These are phyloP conservation scores for Auxenochlorella protothecoides DNA, from an alignment of 139 green algal genomes.

Conservation along the genomic window DNA sequence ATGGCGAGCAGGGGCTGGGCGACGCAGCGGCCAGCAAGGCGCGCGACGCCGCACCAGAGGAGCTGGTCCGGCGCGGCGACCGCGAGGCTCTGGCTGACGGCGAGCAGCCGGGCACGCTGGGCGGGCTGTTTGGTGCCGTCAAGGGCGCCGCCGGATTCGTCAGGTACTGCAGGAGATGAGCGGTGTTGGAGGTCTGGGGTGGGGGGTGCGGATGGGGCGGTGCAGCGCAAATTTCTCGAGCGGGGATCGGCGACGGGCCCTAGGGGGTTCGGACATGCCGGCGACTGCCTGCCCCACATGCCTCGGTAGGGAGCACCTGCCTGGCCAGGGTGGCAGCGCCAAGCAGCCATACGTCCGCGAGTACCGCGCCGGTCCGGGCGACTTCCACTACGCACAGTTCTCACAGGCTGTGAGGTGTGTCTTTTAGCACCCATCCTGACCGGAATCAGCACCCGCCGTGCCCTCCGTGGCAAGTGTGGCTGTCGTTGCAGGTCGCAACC, in stretches of 20 bases:
- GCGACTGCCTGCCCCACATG: neutral
- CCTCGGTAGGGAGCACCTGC: neutral
- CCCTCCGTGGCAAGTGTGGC: no score
- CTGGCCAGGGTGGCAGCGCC: neutral
- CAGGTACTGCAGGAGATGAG: neutral
- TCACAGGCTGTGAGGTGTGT: constrained; percentile 2
- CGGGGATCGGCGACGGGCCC: neutral
- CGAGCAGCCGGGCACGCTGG: constrained; percentile 6
- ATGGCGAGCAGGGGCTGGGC: neutral
- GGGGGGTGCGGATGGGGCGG: no score
- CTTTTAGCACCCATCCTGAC: no score
- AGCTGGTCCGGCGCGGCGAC: no score
- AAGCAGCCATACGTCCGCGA: neutral
- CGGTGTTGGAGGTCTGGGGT: neutral
- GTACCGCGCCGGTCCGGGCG: constrained; percentile 4
- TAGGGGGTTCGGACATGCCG: neutral
- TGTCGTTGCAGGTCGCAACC: no score
- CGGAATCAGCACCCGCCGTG: no score
- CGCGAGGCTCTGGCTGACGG: neutral
- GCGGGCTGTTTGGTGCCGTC: constrained; percentile 2
- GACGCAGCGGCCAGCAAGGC: neutral
- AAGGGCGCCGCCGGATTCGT: constrained; percentile 6
- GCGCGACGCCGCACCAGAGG: neutral
- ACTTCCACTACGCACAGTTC: constrained; percentile 8
- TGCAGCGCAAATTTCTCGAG: neutral